Conservation (phyloP, 768 basidiomycete genomes). For the Podaxis sp. region DNA sequence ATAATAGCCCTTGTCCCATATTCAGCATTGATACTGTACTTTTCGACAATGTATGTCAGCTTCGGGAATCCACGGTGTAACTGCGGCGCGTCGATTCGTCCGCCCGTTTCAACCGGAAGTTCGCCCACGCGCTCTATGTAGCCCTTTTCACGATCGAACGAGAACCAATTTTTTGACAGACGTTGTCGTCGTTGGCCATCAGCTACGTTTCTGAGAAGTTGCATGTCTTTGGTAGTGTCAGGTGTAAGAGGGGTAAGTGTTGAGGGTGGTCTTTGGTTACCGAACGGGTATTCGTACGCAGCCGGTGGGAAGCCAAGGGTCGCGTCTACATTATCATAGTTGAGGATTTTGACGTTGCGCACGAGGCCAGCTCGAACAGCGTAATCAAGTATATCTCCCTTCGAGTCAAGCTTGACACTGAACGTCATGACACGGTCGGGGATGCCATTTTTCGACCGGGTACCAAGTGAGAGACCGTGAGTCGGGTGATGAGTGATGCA, state of each 20-base stretch:
- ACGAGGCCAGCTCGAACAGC: constrained; percentile 71
- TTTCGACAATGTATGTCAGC: constrained; percentile 40
- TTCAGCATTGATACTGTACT: constrained; percentile 20
- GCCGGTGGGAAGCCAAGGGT: constrained; percentile 31
- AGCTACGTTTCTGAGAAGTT: constrained; percentile 19
- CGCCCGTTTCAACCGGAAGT: constrained; percentile 30
- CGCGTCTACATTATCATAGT: constrained; percentile 68
- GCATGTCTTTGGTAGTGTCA: constrained; percentile 28
- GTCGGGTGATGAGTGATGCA: constrained; percentile 44
- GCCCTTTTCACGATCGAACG: neutral
- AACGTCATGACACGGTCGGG: constrained; percentile 72
- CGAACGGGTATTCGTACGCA: constrained; percentile 42
- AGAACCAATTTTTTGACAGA: constrained; percentile 6
- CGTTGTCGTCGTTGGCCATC: neutral
- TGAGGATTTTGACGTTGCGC: constrained; percentile 59
- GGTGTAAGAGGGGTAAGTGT: constrained; percentile 17
- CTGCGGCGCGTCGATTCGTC: constrained; percentile 27
- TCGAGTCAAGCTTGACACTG: constrained; percentile 62
- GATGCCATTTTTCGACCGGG: constrained; percentile 26
- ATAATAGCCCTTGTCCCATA: constrained; percentile 56
- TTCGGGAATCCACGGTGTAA: constrained; percentile 49
- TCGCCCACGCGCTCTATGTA: constrained; percentile 11
- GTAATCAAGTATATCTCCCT: constrained; percentile 68
- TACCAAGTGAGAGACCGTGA: constrained; percentile 41
- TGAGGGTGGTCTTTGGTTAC: constrained; percentile 17